Evolutionary conservation across 2,329 filamentous ascomycete species (phyloP).

Genomic region (Pseudogymnoascus sp.): DNA sequence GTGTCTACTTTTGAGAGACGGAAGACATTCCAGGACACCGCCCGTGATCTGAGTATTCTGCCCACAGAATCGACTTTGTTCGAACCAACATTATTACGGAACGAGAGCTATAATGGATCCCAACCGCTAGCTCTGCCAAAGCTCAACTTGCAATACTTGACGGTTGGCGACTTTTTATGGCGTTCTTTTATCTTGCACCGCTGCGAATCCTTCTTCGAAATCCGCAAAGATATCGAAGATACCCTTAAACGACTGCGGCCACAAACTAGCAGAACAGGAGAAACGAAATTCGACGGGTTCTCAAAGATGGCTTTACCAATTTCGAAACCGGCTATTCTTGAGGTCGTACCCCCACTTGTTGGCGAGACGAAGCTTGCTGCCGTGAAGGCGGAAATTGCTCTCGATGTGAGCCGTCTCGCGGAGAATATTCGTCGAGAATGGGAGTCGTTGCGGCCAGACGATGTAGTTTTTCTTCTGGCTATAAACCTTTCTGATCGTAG

Average conservation of each 20-base stretch:
- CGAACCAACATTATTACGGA: conserved; percentile 66
- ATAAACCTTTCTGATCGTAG: conserved; percentile 53
- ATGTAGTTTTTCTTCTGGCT: conserved; percentile 80
- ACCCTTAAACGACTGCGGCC: conserved; percentile 73
- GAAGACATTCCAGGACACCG: conserved; percentile 72
- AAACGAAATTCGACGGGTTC: conserved; percentile 68
- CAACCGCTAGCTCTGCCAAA: conserved; percentile 86
- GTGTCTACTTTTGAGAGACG: conserved; percentile 67
- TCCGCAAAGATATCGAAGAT: conserved; percentile 82
- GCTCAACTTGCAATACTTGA: conserved; percentile 89
- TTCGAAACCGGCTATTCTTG: conserved; percentile 74
- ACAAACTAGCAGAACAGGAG: conserved; percentile 52
- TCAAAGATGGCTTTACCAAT: conserved; percentile 90
- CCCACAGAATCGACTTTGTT: conserved; percentile 80
- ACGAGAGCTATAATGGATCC: conserved; percentile 81
- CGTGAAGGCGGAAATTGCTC: conserved; percentile 75
- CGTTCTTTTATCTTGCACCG: conserved; percentile 82
- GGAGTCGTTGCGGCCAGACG: conserved; percentile 78
- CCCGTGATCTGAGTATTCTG: conserved; percentile 62
- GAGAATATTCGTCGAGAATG: conserved; percentile 74
- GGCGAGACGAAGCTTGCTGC: conserved; percentile 75
- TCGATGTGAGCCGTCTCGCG: conserved; percentile 74
- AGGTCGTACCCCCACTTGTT: conserved; percentile 74
- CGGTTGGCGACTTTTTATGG: conserved; percentile 95
- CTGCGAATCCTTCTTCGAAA: conserved; percentile 86